phyloP scores from a whole-genome alignment of 208 protist genomes.

The Trypanosoma lewisi region DNA sequence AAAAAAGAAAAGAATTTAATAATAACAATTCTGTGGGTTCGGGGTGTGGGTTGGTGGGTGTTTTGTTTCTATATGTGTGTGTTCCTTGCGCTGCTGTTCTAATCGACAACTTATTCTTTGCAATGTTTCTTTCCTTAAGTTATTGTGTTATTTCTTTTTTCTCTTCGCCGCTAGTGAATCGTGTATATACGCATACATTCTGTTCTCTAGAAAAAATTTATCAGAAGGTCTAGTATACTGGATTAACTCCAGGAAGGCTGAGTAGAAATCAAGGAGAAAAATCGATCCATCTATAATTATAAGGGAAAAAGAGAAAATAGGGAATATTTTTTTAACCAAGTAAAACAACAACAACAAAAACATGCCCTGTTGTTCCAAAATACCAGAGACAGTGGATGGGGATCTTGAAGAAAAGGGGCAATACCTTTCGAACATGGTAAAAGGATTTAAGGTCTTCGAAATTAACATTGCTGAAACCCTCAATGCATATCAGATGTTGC shows the following conservation, averaged over 20 bases:
- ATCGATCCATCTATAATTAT: background rate
- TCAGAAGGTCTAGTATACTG: too few species aligned
- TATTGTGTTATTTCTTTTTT: background rate
- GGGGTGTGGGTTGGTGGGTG: conserved; percentile 1
- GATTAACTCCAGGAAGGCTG: too few species aligned
- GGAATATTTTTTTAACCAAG: background rate
- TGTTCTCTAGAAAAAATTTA: too few species aligned
- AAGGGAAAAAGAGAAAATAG: background rate
- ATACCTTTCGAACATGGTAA: conserved; percentile 46
- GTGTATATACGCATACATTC: too few species aligned
- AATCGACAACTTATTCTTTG: conserved; percentile 13
- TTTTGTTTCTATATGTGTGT: conserved; percentile 12
- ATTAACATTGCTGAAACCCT: conserved; percentile 46
- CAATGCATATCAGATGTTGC: conserved; percentile 48
- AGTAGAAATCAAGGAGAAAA: background rate
- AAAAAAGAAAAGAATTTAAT: background rate
- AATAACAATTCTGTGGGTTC: background rate
- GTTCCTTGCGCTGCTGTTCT: background rate
- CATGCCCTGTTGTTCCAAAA: conserved; percentile 23
- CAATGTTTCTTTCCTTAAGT: conserved; percentile 7
- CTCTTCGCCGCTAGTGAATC: too few species aligned
- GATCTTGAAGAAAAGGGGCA: conserved; percentile 39
- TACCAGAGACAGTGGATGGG: conserved; percentile 41
- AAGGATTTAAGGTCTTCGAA: conserved; percentile 52
- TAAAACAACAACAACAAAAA: conserved; percentile 6